Conservation (phyloP, 2,329 filamentous ascomycete genomes). For the Thielaviopsis populi region DNA sequence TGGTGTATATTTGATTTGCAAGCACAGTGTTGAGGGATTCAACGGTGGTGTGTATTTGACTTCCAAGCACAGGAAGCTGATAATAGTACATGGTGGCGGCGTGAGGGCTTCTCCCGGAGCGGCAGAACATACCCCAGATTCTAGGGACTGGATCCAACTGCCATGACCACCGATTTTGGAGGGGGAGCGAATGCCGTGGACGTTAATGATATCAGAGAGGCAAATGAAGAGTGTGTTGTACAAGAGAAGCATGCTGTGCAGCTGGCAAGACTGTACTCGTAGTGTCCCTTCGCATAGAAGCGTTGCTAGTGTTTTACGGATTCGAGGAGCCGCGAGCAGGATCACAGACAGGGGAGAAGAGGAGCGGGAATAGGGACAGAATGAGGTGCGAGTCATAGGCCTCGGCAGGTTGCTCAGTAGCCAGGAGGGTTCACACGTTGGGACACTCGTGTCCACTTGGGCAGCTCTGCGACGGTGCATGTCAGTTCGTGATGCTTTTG, state of each 20-base stretch:
- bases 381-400: background rate
- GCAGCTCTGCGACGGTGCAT: slow-evolving; percentile 44
- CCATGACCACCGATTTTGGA: background rate
- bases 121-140: background rate
- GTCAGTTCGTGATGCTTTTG: background rate
- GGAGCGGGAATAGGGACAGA: background rate
- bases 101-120: background rate
- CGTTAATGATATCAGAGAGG: background rate
- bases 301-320: background rate
- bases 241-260: background rate
- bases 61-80: background rate
- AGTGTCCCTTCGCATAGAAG: background rate
- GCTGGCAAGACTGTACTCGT: background rate
- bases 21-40: background rate
- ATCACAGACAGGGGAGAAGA: background rate
- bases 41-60: background rate
- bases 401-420: slow-evolving; percentile 42
- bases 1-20: background rate
- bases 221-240: background rate
- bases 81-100: slow-evolving; percentile 6
- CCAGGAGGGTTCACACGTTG: slow-evolving; percentile 89
- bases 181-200: too few species aligned
- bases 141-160: background rate
- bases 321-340: background rate
- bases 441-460: slow-evolving; percentile 90